Percentiles rank a stretch among this genome's conserved stretches.
Conservation (phyloP, 208 protist genomes). For the Strigomonas culicis region DNA sequence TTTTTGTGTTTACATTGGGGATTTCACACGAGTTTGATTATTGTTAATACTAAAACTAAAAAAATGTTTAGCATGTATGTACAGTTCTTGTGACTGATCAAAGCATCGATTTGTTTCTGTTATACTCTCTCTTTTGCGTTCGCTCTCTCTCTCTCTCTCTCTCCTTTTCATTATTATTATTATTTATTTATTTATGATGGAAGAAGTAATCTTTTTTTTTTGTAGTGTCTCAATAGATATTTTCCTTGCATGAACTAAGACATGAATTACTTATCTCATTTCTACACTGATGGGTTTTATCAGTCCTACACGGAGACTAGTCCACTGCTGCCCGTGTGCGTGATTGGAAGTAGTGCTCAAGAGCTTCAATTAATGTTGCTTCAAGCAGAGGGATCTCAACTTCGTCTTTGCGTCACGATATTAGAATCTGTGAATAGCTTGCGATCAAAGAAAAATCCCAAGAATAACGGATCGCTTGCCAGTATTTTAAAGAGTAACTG, state of each 20-base stretch:
- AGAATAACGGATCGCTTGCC: neutral
- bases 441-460: neutral
- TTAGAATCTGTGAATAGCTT: neutral
- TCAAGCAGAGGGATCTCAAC: neutral
- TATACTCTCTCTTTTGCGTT: neutral
- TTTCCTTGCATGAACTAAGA: neutral
- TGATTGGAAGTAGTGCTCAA: neutral
- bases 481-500: constrained; percentile 37
- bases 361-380: neutral
- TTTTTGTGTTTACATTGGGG: neutral
- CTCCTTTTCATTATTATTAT: neutral
- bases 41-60: neutral
- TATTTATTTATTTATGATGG: neutral
- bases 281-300: neutral
- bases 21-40: neutral
- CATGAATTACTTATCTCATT: neutral
- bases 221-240: neutral
- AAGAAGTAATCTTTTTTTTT: neutral
- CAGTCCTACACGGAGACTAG: neutral
- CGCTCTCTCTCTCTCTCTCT: neutral
- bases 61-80: neutral
- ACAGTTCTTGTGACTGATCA: neutral
- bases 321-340: neutral
- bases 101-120: neutral
- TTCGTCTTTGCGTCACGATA: neutral